phyloP scores from a whole-genome alignment of 2,329 filamentous ascomycete genomes.

The Cladosporium sp. region DNA sequence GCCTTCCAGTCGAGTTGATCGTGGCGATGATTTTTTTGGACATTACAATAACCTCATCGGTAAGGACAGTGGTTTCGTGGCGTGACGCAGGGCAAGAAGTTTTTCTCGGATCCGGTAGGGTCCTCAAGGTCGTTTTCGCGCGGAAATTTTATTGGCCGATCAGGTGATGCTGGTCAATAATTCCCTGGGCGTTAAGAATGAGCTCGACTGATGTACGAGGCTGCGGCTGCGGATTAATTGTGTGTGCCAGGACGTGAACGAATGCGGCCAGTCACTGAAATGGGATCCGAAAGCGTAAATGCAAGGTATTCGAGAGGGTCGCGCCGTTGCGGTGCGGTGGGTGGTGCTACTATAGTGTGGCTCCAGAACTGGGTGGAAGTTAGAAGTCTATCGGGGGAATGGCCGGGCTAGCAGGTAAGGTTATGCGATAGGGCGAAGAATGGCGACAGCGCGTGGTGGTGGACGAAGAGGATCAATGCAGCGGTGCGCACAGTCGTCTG shows the following conservation, averaged over 20 bases:
- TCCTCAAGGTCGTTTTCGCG: not conserved
- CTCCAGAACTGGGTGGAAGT: not conserved
- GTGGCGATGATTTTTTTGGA: conserved; percentile 76
- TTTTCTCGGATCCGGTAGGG: not conserved
- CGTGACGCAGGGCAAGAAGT: conserved; percentile 4
- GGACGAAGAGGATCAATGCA: not conserved
- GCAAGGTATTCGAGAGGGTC: conserved; percentile 7
- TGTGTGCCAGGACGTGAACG: not conserved
- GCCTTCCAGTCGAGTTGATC: conserved; percentile 92
- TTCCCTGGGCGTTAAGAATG: no score
- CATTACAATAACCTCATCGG: conserved; percentile 23
- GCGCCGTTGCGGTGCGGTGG: conserved; percentile 5
- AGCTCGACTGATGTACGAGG: not conserved
- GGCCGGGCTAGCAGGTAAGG: not conserved
- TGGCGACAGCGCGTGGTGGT: not conserved
- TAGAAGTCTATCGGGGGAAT: not conserved
- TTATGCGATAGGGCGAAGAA: conserved; percentile 5
- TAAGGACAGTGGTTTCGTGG: conserved; percentile 14
- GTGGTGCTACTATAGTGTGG: not conserved
- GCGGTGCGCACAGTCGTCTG: not conserved
- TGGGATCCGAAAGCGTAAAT: not conserved
- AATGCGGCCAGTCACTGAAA: not conserved
- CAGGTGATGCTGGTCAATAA: no score
- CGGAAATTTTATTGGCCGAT: not conserved
- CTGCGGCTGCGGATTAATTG: not conserved